Evolutionary conservation across 2,329 filamentous ascomycete genomes (phyloP), one percentile per base, ranked within the genome.

Genomic region (Nemania abortiva): DNA sequence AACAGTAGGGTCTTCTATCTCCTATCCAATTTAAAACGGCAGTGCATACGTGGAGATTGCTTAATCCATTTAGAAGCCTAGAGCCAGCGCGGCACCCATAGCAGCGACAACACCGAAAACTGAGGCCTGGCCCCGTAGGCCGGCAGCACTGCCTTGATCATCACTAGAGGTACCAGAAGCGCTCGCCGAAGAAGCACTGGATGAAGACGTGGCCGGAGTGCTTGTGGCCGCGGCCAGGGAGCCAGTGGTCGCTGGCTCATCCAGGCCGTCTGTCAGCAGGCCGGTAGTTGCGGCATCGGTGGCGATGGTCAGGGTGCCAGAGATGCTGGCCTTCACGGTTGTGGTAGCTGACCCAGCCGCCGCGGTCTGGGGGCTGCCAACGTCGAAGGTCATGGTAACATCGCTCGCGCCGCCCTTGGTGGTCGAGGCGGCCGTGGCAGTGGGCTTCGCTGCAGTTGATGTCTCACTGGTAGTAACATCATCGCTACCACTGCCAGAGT

Each of bases 41-140:
- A 47, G 24, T 13, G 31, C 7, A 50, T 49, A 50, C 11, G 49
- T 24, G 18, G 13, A n/a, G 39, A 22, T 24, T 15, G 1, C 13
- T 37, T 42, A 13, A 24, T 42, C 18, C n/a, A 22, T 45, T 58
- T 73, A 77, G 63, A 73, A 74, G 61, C 75, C 73, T 6, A 76
- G 71, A 49, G 69, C 68, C 13, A 77, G 65, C 20, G 73, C 72
- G 27, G 69, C 72, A 29, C 59, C 76, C 29, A 78, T 71, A n/a
- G 75, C 76, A 42, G 74, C 52, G 4, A 76, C 69, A 50, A 76
- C 71, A 13, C 73, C 73, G 11, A 77, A 67, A 13, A 77, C 61
- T 2, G 76, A 76, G 54, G 74, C 69, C 20, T 69, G 58, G 31
- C 69, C 59, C 13, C 50, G 45, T 20, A 71, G 50, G 27, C 69